Conservation (phyloP, 108 stramenopile genomes). For the Stephanodiscus triporus region DNA sequence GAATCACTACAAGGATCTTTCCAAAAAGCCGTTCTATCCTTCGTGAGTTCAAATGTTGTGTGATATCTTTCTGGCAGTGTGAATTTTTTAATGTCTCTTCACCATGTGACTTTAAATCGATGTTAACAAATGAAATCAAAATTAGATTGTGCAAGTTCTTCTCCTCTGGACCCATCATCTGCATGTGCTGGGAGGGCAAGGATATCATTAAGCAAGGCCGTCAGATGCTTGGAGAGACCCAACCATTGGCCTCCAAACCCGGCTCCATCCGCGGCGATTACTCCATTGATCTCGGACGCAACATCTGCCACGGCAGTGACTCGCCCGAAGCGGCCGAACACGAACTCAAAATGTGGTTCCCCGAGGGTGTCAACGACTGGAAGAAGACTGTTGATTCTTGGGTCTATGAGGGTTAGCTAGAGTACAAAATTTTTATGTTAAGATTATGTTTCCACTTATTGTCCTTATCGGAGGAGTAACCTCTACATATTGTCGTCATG, state of each 20-base stretch:
- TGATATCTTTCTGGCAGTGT: background rate
- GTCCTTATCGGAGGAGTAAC: background rate
- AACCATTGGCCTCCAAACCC: slow-evolving; percentile 82
- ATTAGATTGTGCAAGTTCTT: slow-evolving; percentile 89
- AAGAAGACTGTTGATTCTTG: slow-evolving; percentile 72
- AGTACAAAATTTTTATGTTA: background rate
- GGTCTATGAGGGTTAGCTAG: slow-evolving; percentile 66
- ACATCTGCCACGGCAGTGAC: slow-evolving; percentile 77
- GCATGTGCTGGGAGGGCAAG: slow-evolving; percentile 88
- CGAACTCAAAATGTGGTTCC: slow-evolving; percentile 89
- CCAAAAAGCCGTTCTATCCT: slow-evolving; percentile 91
- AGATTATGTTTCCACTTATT: background rate
- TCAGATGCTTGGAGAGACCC: slow-evolving; percentile 91
- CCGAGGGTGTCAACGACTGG: slow-evolving; percentile 88
- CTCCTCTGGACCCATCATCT: slow-evolving; percentile 90
- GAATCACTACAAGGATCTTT: slow-evolving; percentile 91
- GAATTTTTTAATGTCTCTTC: background rate
- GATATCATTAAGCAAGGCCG: slow-evolving; percentile 86
- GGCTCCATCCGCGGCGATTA: slow-evolving; percentile 86
- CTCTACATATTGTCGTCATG: background rate
- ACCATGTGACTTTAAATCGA: background rate
- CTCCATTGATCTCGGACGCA: slow-evolving; percentile 82
- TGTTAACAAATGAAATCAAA: background rate
- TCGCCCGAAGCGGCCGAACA: slow-evolving; percentile 76
- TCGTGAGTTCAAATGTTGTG: slow-evolving; percentile 15